Evolutionary conservation across 345 rosid species (phyloP).

Genomic region (Anacardium occidentale): DNA sequence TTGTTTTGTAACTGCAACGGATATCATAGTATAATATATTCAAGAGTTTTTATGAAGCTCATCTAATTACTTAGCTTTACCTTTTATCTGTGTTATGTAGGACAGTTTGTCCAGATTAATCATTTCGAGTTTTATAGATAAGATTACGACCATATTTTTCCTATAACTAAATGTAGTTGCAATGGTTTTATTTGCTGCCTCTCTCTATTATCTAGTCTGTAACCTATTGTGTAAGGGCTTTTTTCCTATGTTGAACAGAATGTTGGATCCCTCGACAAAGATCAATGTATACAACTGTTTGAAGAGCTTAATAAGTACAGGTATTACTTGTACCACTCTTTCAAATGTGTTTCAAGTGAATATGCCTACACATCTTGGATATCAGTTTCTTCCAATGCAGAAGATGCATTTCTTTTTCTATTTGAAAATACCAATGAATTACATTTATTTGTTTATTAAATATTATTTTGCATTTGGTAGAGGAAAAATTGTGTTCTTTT

Average conservation of each 20-base stretch:
- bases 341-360: conserved; percentile 2
- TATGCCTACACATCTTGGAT: not conserved
- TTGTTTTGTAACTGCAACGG: not conserved
- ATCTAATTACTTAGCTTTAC: too few species aligned
- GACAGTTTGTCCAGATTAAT: not conserved
- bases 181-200: not conserved
- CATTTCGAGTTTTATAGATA: conserved; percentile 3
- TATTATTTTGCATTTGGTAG: too few species aligned
- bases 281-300: conserved; percentile 76
- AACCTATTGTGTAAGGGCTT: conserved; percentile 15
- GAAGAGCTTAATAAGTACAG: conserved; percentile 84
- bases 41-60: too few species aligned
- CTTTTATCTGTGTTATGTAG: too few species aligned
- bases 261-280: conserved; percentile 57
- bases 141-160: conserved; percentile 1
- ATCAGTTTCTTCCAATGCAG: too few species aligned
- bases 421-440: not conserved
- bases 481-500: too few species aligned
- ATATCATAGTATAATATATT: too few species aligned
- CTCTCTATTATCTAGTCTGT: conserved; percentile 2
- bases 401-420: not conserved
- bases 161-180: not conserved
- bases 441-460: too few species aligned
- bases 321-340: conserved; percentile 33
- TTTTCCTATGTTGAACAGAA: conserved; percentile 44